phyloP scores from a whole-genome alignment of 2,329 filamentous ascomycete species.

The Dryadomyces quercivorus region DNA sequence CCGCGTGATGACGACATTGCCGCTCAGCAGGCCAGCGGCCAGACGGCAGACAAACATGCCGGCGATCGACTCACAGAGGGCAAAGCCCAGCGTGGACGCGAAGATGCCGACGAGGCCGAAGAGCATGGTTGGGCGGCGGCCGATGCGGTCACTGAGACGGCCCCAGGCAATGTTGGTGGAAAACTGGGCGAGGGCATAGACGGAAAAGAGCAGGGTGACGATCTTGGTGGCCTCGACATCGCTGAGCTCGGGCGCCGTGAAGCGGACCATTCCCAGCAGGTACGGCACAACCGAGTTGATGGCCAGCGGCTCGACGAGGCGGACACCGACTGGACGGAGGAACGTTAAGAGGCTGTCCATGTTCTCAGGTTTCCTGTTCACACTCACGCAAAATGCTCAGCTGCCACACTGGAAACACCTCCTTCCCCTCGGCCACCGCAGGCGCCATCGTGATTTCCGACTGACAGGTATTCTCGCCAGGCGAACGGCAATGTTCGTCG shows the following conservation, averaged over 20 bases:
- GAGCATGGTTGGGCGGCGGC: slow-evolving; percentile 7
- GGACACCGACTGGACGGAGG: slow-evolving; percentile 2
- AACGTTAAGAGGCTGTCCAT: background rate
- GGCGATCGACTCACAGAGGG: background rate
- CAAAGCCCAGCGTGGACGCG: slow-evolving; percentile 5
- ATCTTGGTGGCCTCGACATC: slow-evolving; percentile 6
- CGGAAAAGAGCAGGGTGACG: slow-evolving; percentile 6
- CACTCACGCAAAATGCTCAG: background rate
- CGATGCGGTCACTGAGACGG: slow-evolving; percentile 7
- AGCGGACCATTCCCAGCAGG: slow-evolving; percentile 4
- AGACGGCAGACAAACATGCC: slow-evolving; percentile 7
- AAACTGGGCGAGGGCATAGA: slow-evolving; percentile 6
- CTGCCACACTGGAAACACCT: background rate
- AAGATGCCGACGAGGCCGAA: slow-evolving; percentile 4
- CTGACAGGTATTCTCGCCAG: too few relatives aligned
- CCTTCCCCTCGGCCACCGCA: background rate
- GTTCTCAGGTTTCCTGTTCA: too few relatives aligned
- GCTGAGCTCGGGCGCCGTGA: background rate
- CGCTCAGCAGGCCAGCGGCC: slow-evolving; percentile 6
- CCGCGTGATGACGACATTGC: slow-evolving; percentile 8
- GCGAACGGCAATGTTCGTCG: too few relatives aligned
- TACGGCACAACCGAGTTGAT: slow-evolving; percentile 9
- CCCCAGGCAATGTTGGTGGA: slow-evolving; percentile 7
- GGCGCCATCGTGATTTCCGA: background rate
- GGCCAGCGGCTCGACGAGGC: slow-evolving; percentile 9